Percentiles rank a stretch among this genome's conserved stretches.
These are phyloP conservation scores for Poa annua DNA, from an alignment of 176 grass and related monocot genomes.

Conservation along the genomic window DNA sequence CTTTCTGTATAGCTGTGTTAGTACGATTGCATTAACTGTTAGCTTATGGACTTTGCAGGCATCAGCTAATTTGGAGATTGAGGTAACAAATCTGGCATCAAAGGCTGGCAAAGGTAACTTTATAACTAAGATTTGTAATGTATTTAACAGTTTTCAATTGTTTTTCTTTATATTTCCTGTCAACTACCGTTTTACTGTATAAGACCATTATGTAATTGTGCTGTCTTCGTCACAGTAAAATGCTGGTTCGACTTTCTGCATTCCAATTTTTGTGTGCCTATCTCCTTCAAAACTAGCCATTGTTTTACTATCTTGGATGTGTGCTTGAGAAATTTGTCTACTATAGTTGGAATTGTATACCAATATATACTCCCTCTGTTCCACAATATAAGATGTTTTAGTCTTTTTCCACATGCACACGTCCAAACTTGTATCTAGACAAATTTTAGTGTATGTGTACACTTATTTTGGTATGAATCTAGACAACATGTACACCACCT, in stretches of 20 bases:
- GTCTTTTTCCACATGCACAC: too few relatives aligned
- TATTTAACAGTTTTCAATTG: not conserved
- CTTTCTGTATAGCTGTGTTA: constrained; percentile 7
- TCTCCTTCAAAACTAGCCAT: constrained; percentile 3
- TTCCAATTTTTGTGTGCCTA: not conserved
- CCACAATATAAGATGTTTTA: too few relatives aligned
- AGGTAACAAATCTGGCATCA: constrained; percentile 96
- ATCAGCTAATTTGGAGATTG: constrained; percentile 88
- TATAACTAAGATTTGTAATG: constrained; percentile 31
- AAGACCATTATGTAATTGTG: not conserved
- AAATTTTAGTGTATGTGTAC: too few relatives aligned
- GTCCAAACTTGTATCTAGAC: too few relatives aligned
- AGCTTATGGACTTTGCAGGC: constrained; percentile 61
- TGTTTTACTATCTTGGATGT: constrained; percentile 2
- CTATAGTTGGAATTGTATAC: not conserved
- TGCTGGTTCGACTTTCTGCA: not conserved
- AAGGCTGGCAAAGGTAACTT: constrained; percentile 90
- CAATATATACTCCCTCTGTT: not conserved
- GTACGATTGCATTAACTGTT: constrained; percentile 2
- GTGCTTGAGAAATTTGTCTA: not conserved
- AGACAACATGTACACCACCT: too few relatives aligned
- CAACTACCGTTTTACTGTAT: not conserved
- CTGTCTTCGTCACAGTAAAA: constrained; percentile 20
- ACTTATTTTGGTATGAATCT: too few relatives aligned
- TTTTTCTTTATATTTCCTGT: constrained; percentile 27